Percentiles rank a stretch among this genome's conserved stretches.
phyloP scores from a whole-genome alignment of 805 yeast genomes.

The Jamesozyma jinghongensis region DNA sequence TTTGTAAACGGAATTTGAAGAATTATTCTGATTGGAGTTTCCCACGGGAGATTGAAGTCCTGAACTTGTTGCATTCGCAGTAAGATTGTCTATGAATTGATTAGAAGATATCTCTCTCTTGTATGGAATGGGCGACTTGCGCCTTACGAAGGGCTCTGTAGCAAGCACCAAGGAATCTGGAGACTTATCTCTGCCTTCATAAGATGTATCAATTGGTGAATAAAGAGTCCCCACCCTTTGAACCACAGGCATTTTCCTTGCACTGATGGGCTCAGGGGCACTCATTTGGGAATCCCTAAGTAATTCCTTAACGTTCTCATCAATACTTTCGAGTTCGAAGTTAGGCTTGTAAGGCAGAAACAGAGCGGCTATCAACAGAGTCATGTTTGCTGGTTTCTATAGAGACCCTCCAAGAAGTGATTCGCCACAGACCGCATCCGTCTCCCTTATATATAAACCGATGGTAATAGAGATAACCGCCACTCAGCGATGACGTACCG shows the following conservation, averaged over 20 bases:
- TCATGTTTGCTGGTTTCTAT: conserved; percentile 33
- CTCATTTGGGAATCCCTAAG: too few species aligned
- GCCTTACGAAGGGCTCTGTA: conserved; percentile 3
- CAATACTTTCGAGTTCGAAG: conserved; percentile 28
- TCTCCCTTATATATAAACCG: too few species aligned
- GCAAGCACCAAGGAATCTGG: conserved; percentile 7
- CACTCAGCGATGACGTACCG: too few species aligned
- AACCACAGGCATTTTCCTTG: too few species aligned
- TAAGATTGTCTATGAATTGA: conserved; percentile 26
- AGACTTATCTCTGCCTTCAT: conserved; percentile 1
- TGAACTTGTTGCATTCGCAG: conserved; percentile 27
- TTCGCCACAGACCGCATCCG: too few species aligned
- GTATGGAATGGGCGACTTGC: conserved; percentile 5
- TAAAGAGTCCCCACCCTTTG: too few species aligned
- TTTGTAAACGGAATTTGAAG: conserved; percentile 20
- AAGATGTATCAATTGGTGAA: conserved; percentile 1
- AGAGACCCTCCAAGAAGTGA: not conserved
- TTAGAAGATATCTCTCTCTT: conserved; percentile 21
- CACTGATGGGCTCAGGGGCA: too few species aligned
- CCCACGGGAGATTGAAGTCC: not conserved
- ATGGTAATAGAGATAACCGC: too few species aligned
- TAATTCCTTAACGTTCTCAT: conserved; percentile 1
- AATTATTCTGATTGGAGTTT: conserved; percentile 9
- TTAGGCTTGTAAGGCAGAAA: conserved; percentile 68
- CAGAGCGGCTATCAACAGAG: conserved; percentile 62